phyloP scores from a whole-genome alignment of 1,139 yeast species.

The Kodamaea anthophila region DNA sequence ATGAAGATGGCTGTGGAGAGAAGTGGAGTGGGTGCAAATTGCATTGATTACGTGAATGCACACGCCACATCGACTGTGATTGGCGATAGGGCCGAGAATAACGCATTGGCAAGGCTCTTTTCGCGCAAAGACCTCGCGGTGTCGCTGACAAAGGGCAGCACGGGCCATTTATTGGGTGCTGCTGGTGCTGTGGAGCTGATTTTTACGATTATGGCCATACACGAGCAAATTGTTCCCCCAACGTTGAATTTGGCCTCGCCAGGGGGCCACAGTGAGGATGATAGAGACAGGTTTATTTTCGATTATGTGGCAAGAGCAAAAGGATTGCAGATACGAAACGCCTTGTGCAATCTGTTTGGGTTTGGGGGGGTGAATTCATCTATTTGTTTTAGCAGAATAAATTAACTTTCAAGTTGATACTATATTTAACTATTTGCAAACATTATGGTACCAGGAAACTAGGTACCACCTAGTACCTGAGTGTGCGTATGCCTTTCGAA shows the following conservation, averaged over 20 bases:
- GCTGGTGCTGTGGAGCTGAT: slow-evolving; percentile 93
- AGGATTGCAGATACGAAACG: slow-evolving; percentile 42
- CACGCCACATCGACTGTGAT: slow-evolving; percentile 92
- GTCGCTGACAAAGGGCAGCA: slow-evolving; percentile 85
- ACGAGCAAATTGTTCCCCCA: slow-evolving; percentile 62
- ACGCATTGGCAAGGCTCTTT: slow-evolving; percentile 60
- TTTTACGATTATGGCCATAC: slow-evolving; percentile 65
- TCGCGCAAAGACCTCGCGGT: slow-evolving; percentile 27
- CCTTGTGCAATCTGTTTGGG: slow-evolving; percentile 87
- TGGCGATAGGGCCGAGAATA: slow-evolving; percentile 86
- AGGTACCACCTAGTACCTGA: too few species aligned
- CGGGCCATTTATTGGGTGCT: slow-evolving; percentile 92
- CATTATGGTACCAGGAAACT: too few species aligned
- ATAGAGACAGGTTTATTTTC: slow-evolving; percentile 36
- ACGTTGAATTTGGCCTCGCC: slow-evolving; percentile 61
- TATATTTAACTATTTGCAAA: too few species aligned
- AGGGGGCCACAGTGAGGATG: slow-evolving; percentile 43
- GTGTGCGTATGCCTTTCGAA: too few species aligned
- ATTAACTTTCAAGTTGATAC: too few species aligned
- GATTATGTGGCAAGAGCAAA: slow-evolving; percentile 58
- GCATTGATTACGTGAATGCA: slow-evolving; percentile 77
- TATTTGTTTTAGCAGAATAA: slow-evolving; percentile 36
- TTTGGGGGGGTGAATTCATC: slow-evolving; percentile 96
- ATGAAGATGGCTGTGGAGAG: slow-evolving; percentile 69
- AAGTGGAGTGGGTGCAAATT: slow-evolving; percentile 22